Conservation (phyloP, 2,329 filamentous ascomycete genomes). For the Parastagonospora avenae region DNA sequence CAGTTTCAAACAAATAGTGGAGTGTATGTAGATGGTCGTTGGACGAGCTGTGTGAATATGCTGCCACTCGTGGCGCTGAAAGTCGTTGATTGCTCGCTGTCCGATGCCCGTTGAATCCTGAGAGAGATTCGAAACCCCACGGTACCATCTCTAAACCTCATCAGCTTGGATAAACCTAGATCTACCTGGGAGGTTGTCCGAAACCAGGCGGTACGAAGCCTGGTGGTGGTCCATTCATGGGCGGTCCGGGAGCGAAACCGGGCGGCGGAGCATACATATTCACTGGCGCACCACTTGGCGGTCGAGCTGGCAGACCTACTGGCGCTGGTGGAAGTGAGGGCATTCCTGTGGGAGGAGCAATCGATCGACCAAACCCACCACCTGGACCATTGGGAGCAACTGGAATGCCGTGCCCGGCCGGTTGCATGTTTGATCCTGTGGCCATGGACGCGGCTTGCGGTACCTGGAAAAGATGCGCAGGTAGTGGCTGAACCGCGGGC, state of each 20-base stretch:
- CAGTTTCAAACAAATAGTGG: too few species aligned
- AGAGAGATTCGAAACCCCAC: too few species aligned
- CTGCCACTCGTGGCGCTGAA: too few species aligned
- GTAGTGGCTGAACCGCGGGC: constrained; percentile 76
- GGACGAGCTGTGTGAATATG: too few species aligned
- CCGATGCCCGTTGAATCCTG: too few species aligned
- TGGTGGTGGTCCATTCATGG: constrained; percentile 16
- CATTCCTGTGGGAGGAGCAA: constrained; percentile 24
- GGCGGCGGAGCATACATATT: constrained; percentile 36
- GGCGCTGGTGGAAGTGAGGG: constrained; percentile 65
- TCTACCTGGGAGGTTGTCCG: constrained; percentile 10
- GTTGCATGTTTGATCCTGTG: constrained; percentile 44
- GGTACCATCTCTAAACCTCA: not conserved
- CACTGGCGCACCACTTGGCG: constrained; percentile 68
- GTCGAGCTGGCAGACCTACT: constrained; percentile 67
- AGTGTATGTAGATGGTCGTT: too few species aligned
- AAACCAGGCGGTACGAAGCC: constrained; percentile 21
- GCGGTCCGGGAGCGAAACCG: constrained; percentile 23
- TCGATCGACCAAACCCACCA: constrained; percentile 35
- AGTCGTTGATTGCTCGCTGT: too few species aligned
- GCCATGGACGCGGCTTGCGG: constrained; percentile 34
- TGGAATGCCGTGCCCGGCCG: constrained; percentile 37
- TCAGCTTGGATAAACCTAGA: not conserved
- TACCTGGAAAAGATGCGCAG: constrained; percentile 69
- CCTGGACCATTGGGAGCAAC: constrained; percentile 7